phyloP scores from a whole-genome alignment of 139 green algal genomes.

The Eudorina sp. region DNA sequence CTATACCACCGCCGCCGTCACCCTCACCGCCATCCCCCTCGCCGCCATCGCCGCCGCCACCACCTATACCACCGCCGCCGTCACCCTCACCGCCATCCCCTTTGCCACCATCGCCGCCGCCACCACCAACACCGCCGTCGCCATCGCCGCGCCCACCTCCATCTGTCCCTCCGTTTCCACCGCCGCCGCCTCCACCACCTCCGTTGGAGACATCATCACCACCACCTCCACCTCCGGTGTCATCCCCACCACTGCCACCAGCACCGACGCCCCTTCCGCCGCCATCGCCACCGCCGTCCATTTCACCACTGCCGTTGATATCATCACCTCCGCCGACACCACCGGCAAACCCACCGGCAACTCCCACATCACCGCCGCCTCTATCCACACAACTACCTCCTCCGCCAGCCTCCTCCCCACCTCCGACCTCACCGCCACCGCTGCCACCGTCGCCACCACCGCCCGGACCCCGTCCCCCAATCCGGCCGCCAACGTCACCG shows the following conservation, averaged over 20 bases:
- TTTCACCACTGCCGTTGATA: no score
- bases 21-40: no score
- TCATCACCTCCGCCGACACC: not conserved
- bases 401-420: no score
- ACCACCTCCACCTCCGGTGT: not conserved
- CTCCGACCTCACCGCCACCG: no score
- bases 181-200: not conserved
- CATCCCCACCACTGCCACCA: not conserved
- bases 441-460: not conserved
- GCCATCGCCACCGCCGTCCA: no score
- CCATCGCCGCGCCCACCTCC: not conserved
- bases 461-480: no score
- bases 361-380: not conserved
- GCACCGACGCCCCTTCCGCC: not conserved
- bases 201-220: no score
- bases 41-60: no score
- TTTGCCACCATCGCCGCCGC: not conserved
- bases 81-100: not conserved
- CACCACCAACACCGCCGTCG: not conserved
- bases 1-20: no score
- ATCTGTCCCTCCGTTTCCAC: not conserved
- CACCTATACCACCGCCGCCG: not conserved
- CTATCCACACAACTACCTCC: no score
- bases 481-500: no score
- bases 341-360: not conserved